Evolutionary conservation across 352 stramenopile species (phyloP).

Genomic region (Pythium oligandrum): DNA sequence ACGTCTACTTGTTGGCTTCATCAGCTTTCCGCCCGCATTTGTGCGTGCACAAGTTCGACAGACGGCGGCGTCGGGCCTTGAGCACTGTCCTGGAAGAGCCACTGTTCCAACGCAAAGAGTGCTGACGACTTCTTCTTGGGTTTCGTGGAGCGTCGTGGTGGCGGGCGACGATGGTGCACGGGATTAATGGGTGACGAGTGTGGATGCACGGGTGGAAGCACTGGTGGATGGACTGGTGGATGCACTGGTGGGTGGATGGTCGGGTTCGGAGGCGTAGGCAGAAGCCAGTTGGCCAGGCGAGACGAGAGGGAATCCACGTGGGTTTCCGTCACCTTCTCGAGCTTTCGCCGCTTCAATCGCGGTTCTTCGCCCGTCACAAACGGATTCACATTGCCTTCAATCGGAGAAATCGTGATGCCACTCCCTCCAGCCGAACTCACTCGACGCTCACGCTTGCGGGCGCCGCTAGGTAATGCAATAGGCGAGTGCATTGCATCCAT

Average conservation of each 20-base stretch:
- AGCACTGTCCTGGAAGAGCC: conserved; percentile 32
- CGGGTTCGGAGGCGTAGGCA: conserved; percentile 16
- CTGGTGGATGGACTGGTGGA: conserved; percentile 4
- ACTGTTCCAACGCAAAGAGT: conserved; percentile 45
- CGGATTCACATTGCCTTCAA: too few relatives aligned
- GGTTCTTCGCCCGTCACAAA: conserved; percentile 9
- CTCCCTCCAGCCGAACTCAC: conserved; percentile 7
- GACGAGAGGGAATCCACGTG: conserved; percentile 40
- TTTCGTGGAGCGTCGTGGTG: background rate
- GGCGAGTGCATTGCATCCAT: conserved; percentile 15
- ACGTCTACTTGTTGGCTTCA: too few relatives aligned
- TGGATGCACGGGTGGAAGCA: conserved; percentile 9
- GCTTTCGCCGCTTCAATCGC: conserved; percentile 38
- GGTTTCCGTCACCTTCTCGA: conserved; percentile 25
- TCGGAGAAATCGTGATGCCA: too few relatives aligned
- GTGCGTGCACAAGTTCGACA: conserved; percentile 12
- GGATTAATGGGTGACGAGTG: conserved; percentile 8
- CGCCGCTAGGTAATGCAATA: background rate
- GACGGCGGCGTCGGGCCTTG: background rate
- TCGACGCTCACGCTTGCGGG: conserved; percentile 15
- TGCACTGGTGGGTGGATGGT: conserved; percentile 4
- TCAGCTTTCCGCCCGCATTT: conserved; percentile 16
- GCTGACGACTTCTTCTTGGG: conserved; percentile 24
- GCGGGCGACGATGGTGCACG: background rate
- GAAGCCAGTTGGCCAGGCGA: conserved; percentile 53